phyloP scores from a whole-genome alignment of 345 rosid species.

The Eucalyptus decipiens region DNA sequence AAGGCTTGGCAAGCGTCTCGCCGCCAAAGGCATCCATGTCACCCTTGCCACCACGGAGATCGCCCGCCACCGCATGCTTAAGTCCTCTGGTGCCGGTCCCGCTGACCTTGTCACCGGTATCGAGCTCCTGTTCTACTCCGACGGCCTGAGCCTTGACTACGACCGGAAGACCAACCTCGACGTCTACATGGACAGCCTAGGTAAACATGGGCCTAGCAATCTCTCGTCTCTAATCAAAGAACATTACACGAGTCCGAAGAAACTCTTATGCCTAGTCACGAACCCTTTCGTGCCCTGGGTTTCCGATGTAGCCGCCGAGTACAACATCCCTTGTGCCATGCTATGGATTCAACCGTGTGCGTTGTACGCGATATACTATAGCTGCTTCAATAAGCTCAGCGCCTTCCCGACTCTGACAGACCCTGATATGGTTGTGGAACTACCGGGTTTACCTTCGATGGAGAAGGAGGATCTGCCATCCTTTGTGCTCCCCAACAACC shows the following conservation, averaged over 20 bases:
- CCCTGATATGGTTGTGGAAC: slow-evolving; percentile 5
- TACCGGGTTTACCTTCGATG: slow-evolving; percentile 33
- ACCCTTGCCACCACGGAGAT: slow-evolving; percentile 17
- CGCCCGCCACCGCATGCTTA: slow-evolving; percentile 7
- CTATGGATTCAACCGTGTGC: slow-evolving; percentile 52
- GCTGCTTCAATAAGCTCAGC: slow-evolving; percentile 14
- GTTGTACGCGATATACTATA: slow-evolving; percentile 21
- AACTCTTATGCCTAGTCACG: slow-evolving; percentile 25
- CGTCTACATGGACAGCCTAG: slow-evolving; percentile 14
- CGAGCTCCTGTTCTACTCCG: slow-evolving; percentile 25
- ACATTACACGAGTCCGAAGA: slow-evolving; percentile 6
- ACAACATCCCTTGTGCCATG: slow-evolving; percentile 28
- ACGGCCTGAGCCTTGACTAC: slow-evolving; percentile 25
- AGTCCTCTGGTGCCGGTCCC: neutral
- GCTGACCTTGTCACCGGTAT: slow-evolving; percentile 4
- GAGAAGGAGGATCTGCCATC: slow-evolving; percentile 29
- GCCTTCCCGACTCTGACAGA: slow-evolving; percentile 13
- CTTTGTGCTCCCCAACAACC: slow-evolving; percentile 25
- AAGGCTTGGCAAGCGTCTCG: slow-evolving; percentile 16
- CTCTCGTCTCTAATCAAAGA: slow-evolving; percentile 19
- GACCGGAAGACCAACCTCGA: slow-evolving; percentile 21
- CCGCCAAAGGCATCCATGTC: slow-evolving; percentile 10
- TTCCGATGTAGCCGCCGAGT: slow-evolving; percentile 19
- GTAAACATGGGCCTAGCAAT: slow-evolving; percentile 13
- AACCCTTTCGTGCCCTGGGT: slow-evolving; percentile 47